Evolutionary conservation across 2,329 filamentous ascomycete species (phyloP).

Genomic region (Simplicillium aogashimaense): DNA sequence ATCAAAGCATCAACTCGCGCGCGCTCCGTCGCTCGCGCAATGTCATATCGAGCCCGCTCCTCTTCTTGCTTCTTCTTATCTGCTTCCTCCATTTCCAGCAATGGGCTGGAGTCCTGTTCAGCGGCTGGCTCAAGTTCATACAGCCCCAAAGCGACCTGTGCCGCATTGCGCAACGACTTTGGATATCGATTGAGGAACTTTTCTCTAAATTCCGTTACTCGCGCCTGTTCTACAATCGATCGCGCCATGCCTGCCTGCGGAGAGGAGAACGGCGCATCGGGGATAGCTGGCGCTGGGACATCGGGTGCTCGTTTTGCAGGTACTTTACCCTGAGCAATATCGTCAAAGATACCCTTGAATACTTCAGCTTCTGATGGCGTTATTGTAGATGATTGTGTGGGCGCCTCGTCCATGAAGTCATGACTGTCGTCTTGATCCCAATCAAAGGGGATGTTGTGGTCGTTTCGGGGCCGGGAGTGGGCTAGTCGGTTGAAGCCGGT

Average conservation of each 20-base stretch:
- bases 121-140: conserved; percentile 20
- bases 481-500: conserved; percentile 13
- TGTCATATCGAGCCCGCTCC: conserved; percentile 24
- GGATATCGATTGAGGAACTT: conserved; percentile 27
- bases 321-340: conserved; percentile 26
- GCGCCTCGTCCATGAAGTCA: conserved; percentile 10
- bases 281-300: conserved; percentile 1
- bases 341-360: conserved; percentile 47
- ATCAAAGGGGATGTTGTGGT: conserved; percentile 39
- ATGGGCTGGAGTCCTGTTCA: conserved; percentile 10
- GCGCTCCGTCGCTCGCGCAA: conserved; percentile 34
- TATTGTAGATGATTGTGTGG: conserved; percentile 34
- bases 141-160: conserved; percentile 26
- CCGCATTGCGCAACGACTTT: conserved; percentile 25
- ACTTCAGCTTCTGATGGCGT: conserved; percentile 47
- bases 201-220: conserved; percentile 21
- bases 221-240: conserved; percentile 22
- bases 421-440: conserved; percentile 21
- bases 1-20: conserved; percentile 44
- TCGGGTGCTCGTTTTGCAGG: conserved; percentile 15
- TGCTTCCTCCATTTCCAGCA: conserved; percentile 19
- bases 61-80: conserved; percentile 19
- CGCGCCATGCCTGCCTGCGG: conserved; percentile 9
- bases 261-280: not conserved
- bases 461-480: conserved; percentile 8